Conservation (phyloP, 2,329 filamentous ascomycete genomes). For the Cadophora gregata region DNA sequence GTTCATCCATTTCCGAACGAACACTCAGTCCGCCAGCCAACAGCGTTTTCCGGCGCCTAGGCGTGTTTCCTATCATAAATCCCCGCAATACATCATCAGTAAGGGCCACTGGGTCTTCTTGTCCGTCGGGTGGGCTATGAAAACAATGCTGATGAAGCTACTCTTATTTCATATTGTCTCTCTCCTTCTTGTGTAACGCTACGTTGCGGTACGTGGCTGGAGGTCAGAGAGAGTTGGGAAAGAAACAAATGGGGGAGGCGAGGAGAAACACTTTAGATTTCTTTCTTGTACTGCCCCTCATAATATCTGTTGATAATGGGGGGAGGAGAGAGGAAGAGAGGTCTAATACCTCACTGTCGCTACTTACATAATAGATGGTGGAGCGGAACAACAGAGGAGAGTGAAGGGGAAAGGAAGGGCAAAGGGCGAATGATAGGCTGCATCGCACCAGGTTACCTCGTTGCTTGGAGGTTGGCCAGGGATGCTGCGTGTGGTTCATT, state of each 20-base stretch:
- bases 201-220: neutral
- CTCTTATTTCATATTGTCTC: constrained; percentile 6
- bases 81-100: neutral
- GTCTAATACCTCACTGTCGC: constrained; percentile 19
- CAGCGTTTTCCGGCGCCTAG: neutral
- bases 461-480: neutral
- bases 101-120: neutral
- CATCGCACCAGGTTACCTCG: neutral
- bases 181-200: neutral
- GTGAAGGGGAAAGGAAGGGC: neutral
- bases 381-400: neutral
- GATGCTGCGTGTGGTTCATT: neutral
- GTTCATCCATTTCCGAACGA: neutral
- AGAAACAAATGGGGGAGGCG: neutral
- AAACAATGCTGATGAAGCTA: neutral
- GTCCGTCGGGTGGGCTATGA: neutral
- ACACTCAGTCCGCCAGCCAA: neutral
- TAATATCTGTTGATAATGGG: constrained; percentile 12
- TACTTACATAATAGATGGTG: constrained; percentile 15
- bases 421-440: neutral
- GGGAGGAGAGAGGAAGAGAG: neutral
- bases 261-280: neutral
- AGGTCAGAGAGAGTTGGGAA: neutral
- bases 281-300: neutral
- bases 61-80: neutral